Conservation (phyloP, 345 rosid genomes). For the Raphanus raphanistrum region DNA sequence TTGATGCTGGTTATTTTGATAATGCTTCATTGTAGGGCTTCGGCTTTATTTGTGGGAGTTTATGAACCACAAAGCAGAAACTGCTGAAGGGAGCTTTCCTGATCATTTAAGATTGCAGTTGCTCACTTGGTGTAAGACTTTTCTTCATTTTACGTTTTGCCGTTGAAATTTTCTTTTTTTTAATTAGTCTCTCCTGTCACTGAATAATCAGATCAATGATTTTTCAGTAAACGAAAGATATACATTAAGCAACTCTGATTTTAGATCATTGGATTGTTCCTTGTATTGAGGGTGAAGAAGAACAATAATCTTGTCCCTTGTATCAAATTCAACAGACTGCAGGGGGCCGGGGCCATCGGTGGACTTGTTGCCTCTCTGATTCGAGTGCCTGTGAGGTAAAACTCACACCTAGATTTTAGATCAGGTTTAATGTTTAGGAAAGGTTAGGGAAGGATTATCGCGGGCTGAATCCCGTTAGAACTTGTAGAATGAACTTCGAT, state of each 20-base stretch:
- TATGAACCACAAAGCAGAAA: conserved; percentile 91
- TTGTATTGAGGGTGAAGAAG: background rate
- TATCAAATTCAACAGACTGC: too few relatives aligned
- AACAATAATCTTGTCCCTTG: too few relatives aligned
- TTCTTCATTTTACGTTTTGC: conserved; percentile 20
- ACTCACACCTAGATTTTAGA: too few relatives aligned
- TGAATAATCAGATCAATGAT: too few relatives aligned
- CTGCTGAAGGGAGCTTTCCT: conserved; percentile 63
- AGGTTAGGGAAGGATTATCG: too few relatives aligned
- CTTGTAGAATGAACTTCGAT: too few relatives aligned
- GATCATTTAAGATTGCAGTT: conserved; percentile 73
- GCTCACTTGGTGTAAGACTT: conserved; percentile 60
- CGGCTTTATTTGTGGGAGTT: conserved; percentile 91
- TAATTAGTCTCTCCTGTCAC: background rate
- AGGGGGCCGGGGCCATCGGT: conserved; percentile 80
- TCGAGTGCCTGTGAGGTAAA: conserved; percentile 57
- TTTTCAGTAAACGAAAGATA: background rate
- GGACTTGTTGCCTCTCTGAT: conserved; percentile 92
- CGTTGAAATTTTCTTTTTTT: background rate
- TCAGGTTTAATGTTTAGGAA: too few relatives aligned
- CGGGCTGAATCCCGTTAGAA: too few relatives aligned
- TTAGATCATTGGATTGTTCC: background rate
- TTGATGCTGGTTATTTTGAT: background rate
- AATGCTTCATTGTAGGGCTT: conserved; percentile 58
- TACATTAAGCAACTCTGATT: background rate